These are phyloP conservation scores for Globisporangium polare DNA, from an alignment of 352 stramenopile species.

Conservation along the genomic window DNA sequence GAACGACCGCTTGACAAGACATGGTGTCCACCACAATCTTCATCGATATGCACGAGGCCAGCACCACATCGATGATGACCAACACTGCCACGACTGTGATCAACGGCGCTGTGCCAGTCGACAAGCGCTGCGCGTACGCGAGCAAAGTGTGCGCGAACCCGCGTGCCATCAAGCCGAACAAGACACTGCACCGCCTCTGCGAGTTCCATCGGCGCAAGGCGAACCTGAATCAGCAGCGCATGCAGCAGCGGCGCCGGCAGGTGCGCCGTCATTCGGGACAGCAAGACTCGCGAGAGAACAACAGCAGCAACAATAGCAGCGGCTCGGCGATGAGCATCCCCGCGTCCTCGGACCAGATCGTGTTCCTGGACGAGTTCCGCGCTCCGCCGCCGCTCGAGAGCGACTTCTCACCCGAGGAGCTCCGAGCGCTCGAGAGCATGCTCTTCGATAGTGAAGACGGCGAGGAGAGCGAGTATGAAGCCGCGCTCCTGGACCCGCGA, in stretches of 20 bases:
- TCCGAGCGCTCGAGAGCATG: constrained; percentile 12
- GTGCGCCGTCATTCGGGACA: neutral
- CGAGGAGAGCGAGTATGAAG: neutral
- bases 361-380: neutral
- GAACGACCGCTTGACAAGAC: too few species aligned
- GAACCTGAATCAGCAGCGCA: constrained; percentile 46
- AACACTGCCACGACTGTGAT: neutral
- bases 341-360: neutral
- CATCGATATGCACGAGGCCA: neutral
- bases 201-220: constrained; percentile 48
- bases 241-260: constrained; percentile 12
- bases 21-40: too few species aligned
- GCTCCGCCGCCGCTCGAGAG: neutral
- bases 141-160: constrained; percentile 42
- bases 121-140: constrained; percentile 39
- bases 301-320: too few species aligned
- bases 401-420: constrained; percentile 13
- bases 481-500: neutral
- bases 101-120: neutral
- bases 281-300: too few species aligned
- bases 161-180: constrained; percentile 42
- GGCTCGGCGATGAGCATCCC: neutral
- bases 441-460: constrained; percentile 8
- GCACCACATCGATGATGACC: neutral
- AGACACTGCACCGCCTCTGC: constrained; percentile 44